Evolutionary conservation across 345 rosid genomes (phyloP), one percentile per base, ranked within the genome.

Genomic region (Chamaenerion angustifolium): DNA sequence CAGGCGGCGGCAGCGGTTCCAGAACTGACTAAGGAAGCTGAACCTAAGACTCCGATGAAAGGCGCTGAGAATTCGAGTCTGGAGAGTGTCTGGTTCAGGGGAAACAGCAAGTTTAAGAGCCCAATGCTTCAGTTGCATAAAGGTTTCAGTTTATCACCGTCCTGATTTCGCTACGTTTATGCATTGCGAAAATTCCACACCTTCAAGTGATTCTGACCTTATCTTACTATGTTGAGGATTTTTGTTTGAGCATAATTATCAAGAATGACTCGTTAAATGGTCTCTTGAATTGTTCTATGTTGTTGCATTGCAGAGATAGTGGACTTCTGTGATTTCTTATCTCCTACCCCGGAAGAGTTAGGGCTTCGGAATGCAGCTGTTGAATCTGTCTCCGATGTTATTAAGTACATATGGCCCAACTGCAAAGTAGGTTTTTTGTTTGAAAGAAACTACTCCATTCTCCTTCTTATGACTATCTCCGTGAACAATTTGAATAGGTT

Each of bases 61-160:
- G 55, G 37, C 10, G 31, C 45, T 18, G 42, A 40, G 49, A 25
- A 17, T 15, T 55, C 52, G 11, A 69, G 40, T 45, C 69, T 81
- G 57, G 98, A 86, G 71, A 64, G 69, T 15, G 71, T 64, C 40
- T 81, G 95, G 95, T 90, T 86, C 56, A 64, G 69, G 46, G 92
- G 86, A 64, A 73, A 80, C 52, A 57, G 83, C 46, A 65, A 62
- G 47, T 76, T 81, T 54, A 74, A 65, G 58, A 90, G 92, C 58
- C 95, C 94, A 17, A 83, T 90, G 95, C 82, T 90, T 55, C 94
- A 83, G 56, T 67, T 90, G 51, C 98, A 90, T 71, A 90, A 83
- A 85, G 97, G 95, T 83, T 54, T 41, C 8, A 5, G 42, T 23
- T 19, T 40, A 27, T 3, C 19, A 23, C 8, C 45, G 0, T 11